Evolutionary conservation across 768 basidiomycete species (phyloP).

Genomic region (Trichaptum fuscoviolaceum): DNA sequence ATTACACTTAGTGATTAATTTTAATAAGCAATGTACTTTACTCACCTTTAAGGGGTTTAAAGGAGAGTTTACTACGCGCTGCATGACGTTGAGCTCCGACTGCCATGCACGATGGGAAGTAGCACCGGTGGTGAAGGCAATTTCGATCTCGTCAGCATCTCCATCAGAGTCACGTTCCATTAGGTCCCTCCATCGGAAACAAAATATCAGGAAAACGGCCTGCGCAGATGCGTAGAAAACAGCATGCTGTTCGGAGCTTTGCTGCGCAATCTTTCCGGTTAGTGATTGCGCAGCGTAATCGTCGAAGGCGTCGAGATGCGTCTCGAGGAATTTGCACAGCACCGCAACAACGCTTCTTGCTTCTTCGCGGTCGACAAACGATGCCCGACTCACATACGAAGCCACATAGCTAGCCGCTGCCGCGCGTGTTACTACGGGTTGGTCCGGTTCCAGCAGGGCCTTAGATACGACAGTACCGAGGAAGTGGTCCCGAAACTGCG

Average conservation of each 20-base stretch:
- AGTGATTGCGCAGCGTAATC: constrained; percentile 34
- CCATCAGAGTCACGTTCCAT: constrained; percentile 54
- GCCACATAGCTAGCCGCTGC: constrained; percentile 95
- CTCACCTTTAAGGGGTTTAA: constrained; percentile 87
- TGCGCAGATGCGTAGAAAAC: constrained; percentile 93
- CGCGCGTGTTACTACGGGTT: constrained; percentile 74
- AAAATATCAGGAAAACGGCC: constrained; percentile 93
- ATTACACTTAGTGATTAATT: constrained; percentile 3
- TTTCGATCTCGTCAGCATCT: constrained; percentile 37
- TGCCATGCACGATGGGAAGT: constrained; percentile 70
- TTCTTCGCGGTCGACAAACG: constrained; percentile 72
- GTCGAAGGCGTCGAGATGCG: constrained; percentile 70
- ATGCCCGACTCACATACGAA: constrained; percentile 85
- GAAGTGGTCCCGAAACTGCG: constrained; percentile 88
- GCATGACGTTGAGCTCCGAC: constrained; percentile 68
- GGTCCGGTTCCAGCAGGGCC: constrained; percentile 57
- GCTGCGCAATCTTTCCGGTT: constrained; percentile 15
- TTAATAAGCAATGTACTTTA: constrained; percentile 8
- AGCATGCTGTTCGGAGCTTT: constrained; percentile 41
- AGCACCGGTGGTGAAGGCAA: constrained; percentile 18
- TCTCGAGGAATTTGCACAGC: constrained; percentile 81
- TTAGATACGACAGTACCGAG: constrained; percentile 92
- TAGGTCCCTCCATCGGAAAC: constrained; percentile 94
- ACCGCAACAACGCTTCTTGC: constrained; percentile 70
- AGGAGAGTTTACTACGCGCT: constrained; percentile 71